Evolutionary conservation across 331 rosid species (phyloP).

Genomic region (Rosa hybrid): DNA sequence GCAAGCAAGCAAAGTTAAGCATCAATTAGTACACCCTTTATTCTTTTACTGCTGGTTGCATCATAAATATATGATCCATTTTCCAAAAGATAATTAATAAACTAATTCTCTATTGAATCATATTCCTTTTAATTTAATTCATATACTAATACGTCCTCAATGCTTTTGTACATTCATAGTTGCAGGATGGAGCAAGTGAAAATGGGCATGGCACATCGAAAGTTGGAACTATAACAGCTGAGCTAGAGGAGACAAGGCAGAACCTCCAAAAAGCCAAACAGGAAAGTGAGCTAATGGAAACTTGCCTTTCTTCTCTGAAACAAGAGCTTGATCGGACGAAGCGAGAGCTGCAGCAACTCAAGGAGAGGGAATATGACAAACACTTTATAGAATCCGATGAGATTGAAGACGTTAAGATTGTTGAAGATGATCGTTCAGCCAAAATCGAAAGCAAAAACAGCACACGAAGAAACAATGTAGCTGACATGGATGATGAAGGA

Average conservation of each 20-base stretch:
- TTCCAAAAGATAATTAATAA: neutral
- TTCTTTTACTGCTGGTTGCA: neutral
- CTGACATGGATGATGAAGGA: slow-evolving; percentile 23
- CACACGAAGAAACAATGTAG: slow-evolving; percentile 15
- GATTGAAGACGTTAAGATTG: slow-evolving; percentile 60
- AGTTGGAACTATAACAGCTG: slow-evolving; percentile 58
- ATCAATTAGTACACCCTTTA: slow-evolving; percentile 3
- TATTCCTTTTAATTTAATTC: neutral
- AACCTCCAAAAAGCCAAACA: slow-evolving; percentile 64
- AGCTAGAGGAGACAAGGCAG: slow-evolving; percentile 70
- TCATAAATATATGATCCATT: neutral
- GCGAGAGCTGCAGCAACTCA: slow-evolving; percentile 59
- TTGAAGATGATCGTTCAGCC: slow-evolving; percentile 38
- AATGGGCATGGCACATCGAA: slow-evolving; percentile 24
- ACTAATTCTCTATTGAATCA: neutral
- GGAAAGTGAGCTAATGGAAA: slow-evolving; percentile 75
- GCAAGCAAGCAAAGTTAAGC: slow-evolving; percentile 22
- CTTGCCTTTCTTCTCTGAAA: slow-evolving; percentile 63
- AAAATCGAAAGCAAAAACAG: slow-evolving; percentile 34
- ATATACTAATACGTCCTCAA: neutral
- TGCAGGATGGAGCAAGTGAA: slow-evolving; percentile 29
- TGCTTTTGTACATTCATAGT: slow-evolving; percentile 9
- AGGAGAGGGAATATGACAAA: slow-evolving; percentile 42
- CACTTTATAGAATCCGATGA: slow-evolving; percentile 40
- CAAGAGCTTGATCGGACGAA: slow-evolving; percentile 76